Evolutionary conservation across 2,329 filamentous ascomycete species (phyloP).

Genomic region (Lecanosticta acicola): DNA sequence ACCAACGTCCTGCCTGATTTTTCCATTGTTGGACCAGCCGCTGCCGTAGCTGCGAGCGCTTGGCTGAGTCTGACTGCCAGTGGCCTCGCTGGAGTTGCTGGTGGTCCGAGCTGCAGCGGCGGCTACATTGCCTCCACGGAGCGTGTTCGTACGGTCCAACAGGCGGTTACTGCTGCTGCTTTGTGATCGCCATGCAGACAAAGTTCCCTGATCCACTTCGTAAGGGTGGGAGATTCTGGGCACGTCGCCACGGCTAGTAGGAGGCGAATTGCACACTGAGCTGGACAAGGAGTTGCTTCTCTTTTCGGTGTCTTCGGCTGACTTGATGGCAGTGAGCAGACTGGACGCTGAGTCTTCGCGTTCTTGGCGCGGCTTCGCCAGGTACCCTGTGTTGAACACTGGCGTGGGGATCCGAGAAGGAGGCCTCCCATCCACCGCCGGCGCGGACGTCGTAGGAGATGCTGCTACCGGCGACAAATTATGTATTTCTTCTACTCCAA

Average conservation of each 20-base stretch:
- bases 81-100: slow-evolving; percentile 3
- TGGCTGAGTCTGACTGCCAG: slow-evolving; percentile 1
- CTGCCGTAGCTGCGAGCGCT: slow-evolving; percentile 3
- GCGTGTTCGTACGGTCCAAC: slow-evolving; percentile 18
- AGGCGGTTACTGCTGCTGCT: slow-evolving; percentile 16
- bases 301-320: slow-evolving; percentile 23
- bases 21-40: background rate
- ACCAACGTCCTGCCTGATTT: background rate
- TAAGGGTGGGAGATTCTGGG: background rate
- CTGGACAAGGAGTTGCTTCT: slow-evolving; percentile 22
- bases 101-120: slow-evolving; percentile 22
- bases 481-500: slow-evolving; percentile 1
- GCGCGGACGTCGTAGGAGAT: slow-evolving; percentile 20
- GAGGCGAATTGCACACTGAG: slow-evolving; percentile 24
- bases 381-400: slow-evolving; percentile 25
- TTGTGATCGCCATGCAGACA: slow-evolving; percentile 2
- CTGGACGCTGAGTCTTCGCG: slow-evolving; percentile 37
- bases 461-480: slow-evolving; percentile 20
- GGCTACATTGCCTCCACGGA: slow-evolving; percentile 19
- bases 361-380: slow-evolving; percentile 35
- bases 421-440: slow-evolving; percentile 13
- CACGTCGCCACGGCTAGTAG: slow-evolving; percentile 14
- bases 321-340: slow-evolving; percentile 29
- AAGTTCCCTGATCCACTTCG: background rate
- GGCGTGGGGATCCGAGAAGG: slow-evolving; percentile 42